These are phyloP conservation scores for Gaertneriomyces sp. DNA, from an alignment of 192 early-diverging fungal species.

Conservation along the genomic window DNA sequence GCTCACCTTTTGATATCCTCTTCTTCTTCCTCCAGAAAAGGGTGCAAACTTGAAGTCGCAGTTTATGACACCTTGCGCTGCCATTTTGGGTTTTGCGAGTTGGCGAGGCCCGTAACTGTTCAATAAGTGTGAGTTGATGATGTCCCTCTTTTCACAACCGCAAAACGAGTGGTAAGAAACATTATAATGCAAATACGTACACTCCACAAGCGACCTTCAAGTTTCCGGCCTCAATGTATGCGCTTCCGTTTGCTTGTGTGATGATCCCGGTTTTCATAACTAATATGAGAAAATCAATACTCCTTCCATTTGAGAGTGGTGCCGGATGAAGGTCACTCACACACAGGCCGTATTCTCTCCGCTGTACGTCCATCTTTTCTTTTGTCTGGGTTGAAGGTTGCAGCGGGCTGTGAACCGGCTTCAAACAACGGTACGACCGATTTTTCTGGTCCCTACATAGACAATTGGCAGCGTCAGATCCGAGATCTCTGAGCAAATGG, in stretches of 20 bases:
- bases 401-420: slow-evolving; percentile 6
- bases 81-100: slow-evolving; percentile 47
- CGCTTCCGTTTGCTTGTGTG: slow-evolving; percentile 70
- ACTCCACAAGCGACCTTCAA: slow-evolving; percentile 76
- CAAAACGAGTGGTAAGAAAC: neutral
- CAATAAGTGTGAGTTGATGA: neutral
- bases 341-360: slow-evolving; percentile 40
- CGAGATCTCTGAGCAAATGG: too few relatives aligned
- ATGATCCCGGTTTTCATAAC: slow-evolving; percentile 70
- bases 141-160: neutral
- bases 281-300: slow-evolving; percentile 13
- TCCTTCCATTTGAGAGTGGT: neutral
- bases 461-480: too few relatives aligned
- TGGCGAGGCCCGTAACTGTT: slow-evolving; percentile 70
- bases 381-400: slow-evolving; percentile 13
- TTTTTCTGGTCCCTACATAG: slow-evolving; percentile 41
- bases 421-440: slow-evolving; percentile 38
- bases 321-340: slow-evolving; percentile 15
- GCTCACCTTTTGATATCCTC: slow-evolving; percentile 44
- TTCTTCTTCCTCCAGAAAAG: slow-evolving; percentile 58
- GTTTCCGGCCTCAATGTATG: slow-evolving; percentile 67
- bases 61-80: slow-evolving; percentile 55
- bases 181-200: slow-evolving; percentile 46
- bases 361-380: slow-evolving; percentile 30
- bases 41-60: slow-evolving; percentile 78